Conservation (phyloP, 768 basidiomycete species). For the Nidularia pulvinata region DNA sequence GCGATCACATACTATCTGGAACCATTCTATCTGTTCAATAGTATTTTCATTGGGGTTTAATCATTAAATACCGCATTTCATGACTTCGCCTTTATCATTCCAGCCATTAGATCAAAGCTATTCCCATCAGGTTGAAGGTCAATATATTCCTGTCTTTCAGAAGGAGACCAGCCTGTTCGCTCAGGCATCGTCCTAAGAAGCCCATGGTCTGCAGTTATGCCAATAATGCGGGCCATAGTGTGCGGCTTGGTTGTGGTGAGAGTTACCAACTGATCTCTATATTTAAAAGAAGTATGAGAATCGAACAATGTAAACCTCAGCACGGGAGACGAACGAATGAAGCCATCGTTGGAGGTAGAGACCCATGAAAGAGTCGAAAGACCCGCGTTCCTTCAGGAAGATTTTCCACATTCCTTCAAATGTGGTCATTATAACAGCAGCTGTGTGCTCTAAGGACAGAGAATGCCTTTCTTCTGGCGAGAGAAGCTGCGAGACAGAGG, state of each 20-base stretch:
- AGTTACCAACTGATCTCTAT: constrained; percentile 83
- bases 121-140: constrained; percentile 98
- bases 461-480: constrained; percentile 21
- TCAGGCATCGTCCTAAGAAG: constrained; percentile 81
- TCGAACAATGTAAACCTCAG: neutral
- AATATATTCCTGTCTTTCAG: constrained; percentile 51
- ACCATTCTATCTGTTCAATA: no score
- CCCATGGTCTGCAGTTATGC: constrained; percentile 89
- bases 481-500: constrained; percentile 75
- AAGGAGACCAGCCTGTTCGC: constrained; percentile 22
- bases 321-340: constrained; percentile 71
- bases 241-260: constrained; percentile 77
- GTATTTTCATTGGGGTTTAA: no score
- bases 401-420: constrained; percentile 81
- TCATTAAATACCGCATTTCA: constrained; percentile 8
- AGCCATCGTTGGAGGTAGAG: constrained; percentile 85
- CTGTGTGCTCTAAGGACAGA: constrained; percentile 72
- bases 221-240: constrained; percentile 70
- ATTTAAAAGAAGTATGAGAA: constrained; percentile 1
- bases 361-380: constrained; percentile 81
- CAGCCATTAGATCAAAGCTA: constrained; percentile 93
- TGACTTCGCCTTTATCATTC: constrained; percentile 68
- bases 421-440: constrained; percentile 70
- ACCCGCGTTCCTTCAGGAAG: constrained; percentile 66
- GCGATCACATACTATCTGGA: no score